phyloP scores from a whole-genome alignment of 1,139 yeast genomes.

The Magnusiomyces magnusii region DNA sequence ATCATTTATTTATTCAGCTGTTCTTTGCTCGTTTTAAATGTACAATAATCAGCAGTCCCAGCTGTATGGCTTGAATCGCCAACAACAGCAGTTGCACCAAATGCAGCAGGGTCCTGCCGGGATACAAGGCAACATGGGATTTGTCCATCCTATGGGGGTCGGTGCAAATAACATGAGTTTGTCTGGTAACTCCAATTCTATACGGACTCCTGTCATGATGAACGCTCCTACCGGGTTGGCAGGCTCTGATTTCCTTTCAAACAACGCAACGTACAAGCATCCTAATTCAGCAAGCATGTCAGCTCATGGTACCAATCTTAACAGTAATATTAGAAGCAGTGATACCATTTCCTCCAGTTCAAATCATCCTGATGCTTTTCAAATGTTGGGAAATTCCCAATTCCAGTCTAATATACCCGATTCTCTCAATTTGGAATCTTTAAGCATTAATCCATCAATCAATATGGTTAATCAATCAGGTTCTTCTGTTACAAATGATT shows the following conservation, averaged over 20 bases:
- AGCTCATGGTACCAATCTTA: not conserved
- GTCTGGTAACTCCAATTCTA: not conserved
- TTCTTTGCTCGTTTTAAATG: not conserved
- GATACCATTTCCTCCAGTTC: not conserved
- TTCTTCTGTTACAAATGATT: not conserved
- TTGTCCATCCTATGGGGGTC: not conserved
- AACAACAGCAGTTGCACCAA: slow-evolving; percentile 1
- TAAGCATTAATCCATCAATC: not conserved
- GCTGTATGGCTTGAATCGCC: slow-evolving; percentile 7
- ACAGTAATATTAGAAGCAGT: not conserved
- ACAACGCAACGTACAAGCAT: not conserved
- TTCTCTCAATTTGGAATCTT: not conserved
- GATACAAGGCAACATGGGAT: not conserved
- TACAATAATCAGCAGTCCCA: slow-evolving; percentile 7
- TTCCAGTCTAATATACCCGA: not conserved
- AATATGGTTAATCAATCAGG: not conserved
- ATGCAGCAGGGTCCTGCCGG: not conserved
- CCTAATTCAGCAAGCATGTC: not conserved
- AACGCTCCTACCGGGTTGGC: not conserved
- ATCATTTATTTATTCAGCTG: not conserved
- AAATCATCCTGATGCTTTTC: not conserved
- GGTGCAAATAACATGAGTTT: not conserved
- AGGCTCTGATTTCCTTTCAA: not conserved
- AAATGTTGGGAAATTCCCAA: not conserved
- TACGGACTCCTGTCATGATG: slow-evolving; percentile 2